These are phyloP conservation scores for Suillus ampliporus DNA, from an alignment of 768 basidiomycete species.

Conservation along the genomic window DNA sequence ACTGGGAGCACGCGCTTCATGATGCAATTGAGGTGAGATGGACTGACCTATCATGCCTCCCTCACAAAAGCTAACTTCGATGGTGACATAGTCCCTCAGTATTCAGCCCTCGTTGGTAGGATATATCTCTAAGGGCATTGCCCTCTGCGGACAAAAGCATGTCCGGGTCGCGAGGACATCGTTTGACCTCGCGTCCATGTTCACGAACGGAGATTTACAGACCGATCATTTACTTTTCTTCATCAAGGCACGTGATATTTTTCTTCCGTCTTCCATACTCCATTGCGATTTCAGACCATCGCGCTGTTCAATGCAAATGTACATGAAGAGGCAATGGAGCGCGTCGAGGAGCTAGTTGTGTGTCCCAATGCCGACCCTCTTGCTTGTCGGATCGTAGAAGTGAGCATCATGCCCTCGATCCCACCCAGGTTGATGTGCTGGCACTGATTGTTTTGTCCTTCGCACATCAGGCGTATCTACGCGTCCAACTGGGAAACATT, in stretches of 20 bases:
- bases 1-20: too few species aligned
- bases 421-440: too few species aligned
- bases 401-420: too few species aligned
- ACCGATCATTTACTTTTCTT: not conserved
- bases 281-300: too few species aligned
- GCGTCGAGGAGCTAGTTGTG: too few species aligned
- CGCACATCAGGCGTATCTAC: too few species aligned
- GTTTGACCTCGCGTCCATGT: not conserved
- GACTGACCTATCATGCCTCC: not conserved
- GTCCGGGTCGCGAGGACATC: not conserved
- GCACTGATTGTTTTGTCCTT: too few species aligned
- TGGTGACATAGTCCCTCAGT: not conserved
- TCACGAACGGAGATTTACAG: not conserved
- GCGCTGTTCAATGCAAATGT: too few species aligned
- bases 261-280: not conserved
- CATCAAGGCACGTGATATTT: not conserved
- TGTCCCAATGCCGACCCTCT: too few species aligned
- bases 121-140: not conserved
- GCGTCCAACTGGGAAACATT: too few species aligned
- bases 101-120: not conserved
- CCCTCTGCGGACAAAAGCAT: not conserved
- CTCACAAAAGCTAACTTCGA: not conserved
- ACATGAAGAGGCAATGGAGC: too few species aligned
- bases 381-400: too few species aligned
- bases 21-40: not conserved